A percentile compares a stretch with the other conserved stretches of the same genome.
Conservation (phyloP, 2,329 filamentous ascomycete species). For the Aspergillus sp. region DNA sequence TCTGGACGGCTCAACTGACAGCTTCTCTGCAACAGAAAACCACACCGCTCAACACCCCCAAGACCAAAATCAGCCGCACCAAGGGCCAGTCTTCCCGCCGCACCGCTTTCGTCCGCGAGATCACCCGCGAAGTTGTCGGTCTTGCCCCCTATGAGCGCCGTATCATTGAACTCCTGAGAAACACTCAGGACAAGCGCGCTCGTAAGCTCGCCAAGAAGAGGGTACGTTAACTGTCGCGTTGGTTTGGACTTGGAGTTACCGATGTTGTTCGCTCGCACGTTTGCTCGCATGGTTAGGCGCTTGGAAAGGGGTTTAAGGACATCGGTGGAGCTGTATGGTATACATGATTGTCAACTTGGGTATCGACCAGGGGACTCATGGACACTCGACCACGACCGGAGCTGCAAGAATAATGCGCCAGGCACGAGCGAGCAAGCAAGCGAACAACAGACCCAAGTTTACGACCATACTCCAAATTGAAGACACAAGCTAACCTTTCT, state of each 20-base stretch:
- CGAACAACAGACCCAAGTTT: not conserved
- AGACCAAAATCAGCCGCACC: slow-evolving; percentile 71
- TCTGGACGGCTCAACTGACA: not conserved
- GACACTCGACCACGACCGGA: not conserved
- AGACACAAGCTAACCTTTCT: slow-evolving; percentile 12
- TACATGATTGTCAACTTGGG: not conserved
- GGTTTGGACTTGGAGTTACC: not conserved
- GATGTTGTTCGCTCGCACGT: not conserved
- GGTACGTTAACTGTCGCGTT: slow-evolving; percentile 49
- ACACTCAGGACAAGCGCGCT: slow-evolving; percentile 98
- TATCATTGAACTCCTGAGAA: slow-evolving; percentile 97
- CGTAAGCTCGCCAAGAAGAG: slow-evolving; percentile 99
- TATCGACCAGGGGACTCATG: not conserved
- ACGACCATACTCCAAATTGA: not conserved
- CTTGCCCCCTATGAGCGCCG: slow-evolving; percentile 95
- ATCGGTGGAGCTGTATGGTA: not conserved
- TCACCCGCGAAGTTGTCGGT: slow-evolving; percentile 96
- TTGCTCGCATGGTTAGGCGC: too few species aligned
- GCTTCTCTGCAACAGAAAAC: slow-evolving; percentile 56
- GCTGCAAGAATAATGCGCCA: too few species aligned
- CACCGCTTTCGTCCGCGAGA: slow-evolving; percentile 91
- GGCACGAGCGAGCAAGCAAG: not conserved
- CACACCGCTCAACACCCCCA: slow-evolving; percentile 62
- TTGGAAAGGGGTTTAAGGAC: slow-evolving; percentile 2
- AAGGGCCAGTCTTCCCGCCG: slow-evolving; percentile 97